Percentiles rank a stretch among this genome's conserved stretches.
These are phyloP conservation scores for Didymella segeticola DNA, from an alignment of 2,329 filamentous ascomycete species.

Conservation along the genomic window DNA sequence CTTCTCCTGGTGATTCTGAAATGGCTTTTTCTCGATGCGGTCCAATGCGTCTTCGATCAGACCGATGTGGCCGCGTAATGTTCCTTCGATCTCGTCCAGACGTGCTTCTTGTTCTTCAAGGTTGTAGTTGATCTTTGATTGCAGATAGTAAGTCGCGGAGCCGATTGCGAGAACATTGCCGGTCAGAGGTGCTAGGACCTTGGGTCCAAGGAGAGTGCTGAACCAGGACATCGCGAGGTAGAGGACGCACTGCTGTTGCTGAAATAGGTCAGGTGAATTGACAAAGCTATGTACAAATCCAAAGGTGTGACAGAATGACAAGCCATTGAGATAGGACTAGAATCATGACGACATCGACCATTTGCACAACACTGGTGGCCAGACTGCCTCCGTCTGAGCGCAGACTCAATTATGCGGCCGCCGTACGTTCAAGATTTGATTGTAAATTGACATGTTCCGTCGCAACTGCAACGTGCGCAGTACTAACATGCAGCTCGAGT, in stretches of 20 bases:
- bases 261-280: background rate
- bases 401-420: background rate
- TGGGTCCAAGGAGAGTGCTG: slow-evolving; percentile 7
- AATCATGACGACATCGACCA: slow-evolving; percentile 16
- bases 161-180: slow-evolving; percentile 31
- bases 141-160: slow-evolving; percentile 31
- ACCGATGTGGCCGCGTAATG: slow-evolving; percentile 56
- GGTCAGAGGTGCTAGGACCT: slow-evolving; percentile 15
- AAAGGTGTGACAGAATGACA: too few species aligned
- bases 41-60: slow-evolving; percentile 56
- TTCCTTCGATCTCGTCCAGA: slow-evolving; percentile 57
- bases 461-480: background rate
- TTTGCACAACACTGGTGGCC: background rate
- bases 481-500: background rate
- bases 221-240: slow-evolving; percentile 12
- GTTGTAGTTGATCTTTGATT: slow-evolving; percentile 51
- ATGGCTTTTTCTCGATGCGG: slow-evolving; percentile 52
- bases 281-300: too few species aligned
- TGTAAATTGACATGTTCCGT: background rate
- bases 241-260: background rate
- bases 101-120: slow-evolving; percentile 58
- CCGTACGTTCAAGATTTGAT: background rate
- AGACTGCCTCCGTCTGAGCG: too few species aligned
- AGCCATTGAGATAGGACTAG: too few species aligned
- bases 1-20: slow-evolving; percentile 47